Evolutionary conservation across 2,329 filamentous ascomycete genomes (phyloP).

Genomic region (Paecilomyces sp.): DNA sequence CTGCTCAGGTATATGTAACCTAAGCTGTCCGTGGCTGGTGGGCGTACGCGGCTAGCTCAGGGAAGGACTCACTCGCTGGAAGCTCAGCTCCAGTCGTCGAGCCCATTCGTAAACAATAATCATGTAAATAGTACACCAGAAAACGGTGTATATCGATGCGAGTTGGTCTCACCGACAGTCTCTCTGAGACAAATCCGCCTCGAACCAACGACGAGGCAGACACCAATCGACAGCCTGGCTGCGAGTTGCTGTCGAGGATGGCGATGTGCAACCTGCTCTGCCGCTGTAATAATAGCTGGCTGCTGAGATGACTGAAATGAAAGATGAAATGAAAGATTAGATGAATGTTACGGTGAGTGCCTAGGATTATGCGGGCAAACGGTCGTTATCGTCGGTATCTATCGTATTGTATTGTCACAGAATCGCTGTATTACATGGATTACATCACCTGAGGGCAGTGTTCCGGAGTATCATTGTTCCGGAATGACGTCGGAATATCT

Average conservation of each 20-base stretch:
- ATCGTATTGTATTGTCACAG: neutral
- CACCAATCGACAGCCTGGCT: neutral
- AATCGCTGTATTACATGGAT: neutral
- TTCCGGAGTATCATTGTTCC: neutral
- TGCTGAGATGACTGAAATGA: neutral
- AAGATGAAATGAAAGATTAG: neutral
- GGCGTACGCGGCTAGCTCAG: neutral
- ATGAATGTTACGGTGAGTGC: neutral
- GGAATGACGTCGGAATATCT: neutral
- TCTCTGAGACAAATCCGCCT: neutral
- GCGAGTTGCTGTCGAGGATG: neutral
- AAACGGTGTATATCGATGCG: neutral
- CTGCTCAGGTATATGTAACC: neutral
- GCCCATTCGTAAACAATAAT: neutral
- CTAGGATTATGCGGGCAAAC: neutral
- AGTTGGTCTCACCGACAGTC: neutral
- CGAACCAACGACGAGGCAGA: neutral
- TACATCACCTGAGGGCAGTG: neutral
- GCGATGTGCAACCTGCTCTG: neutral
- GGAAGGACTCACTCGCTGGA: neutral
- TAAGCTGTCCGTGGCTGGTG: neutral
- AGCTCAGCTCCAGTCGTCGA: neutral
- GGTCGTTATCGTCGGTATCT: neutral
- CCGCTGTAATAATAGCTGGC: neutral
- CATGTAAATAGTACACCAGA: neutral